phyloP scores from a whole-genome alignment of 805 yeast species.

The Spathaspora passalidarum region DNA sequence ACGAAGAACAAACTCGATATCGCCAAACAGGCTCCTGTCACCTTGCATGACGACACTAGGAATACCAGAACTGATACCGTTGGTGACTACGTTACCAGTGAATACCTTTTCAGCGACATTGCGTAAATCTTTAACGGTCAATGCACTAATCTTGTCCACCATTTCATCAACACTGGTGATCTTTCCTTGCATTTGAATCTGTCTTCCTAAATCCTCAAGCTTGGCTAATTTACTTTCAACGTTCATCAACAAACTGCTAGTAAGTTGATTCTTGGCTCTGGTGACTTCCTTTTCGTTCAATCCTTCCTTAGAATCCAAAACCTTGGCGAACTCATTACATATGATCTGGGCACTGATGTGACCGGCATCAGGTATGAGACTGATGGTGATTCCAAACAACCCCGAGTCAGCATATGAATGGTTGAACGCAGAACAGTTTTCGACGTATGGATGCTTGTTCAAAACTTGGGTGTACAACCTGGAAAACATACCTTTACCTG shows the following conservation, averaged over 20 bases:
- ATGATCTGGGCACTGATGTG: slow-evolving; percentile 78
- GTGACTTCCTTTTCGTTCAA: slow-evolving; percentile 69
- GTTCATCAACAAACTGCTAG: slow-evolving; percentile 86
- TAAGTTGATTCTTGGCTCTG: slow-evolving; percentile 90
- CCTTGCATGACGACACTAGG: slow-evolving; percentile 94
- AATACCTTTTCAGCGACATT: slow-evolving; percentile 73
- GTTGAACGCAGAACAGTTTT: slow-evolving; percentile 82
- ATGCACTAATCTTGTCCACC: slow-evolving; percentile 69
- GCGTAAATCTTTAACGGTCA: slow-evolving; percentile 66
- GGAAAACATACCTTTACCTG: slow-evolving; percentile 98
- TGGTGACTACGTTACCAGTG: slow-evolving; percentile 58
- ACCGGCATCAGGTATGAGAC: slow-evolving; percentile 85
- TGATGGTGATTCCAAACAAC: slow-evolving; percentile 80
- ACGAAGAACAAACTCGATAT: slow-evolving; percentile 61
- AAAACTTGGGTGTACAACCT: slow-evolving; percentile 87
- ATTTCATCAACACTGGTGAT: slow-evolving; percentile 76
- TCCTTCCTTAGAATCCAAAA: slow-evolving; percentile 48
- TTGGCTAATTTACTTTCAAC: slow-evolving; percentile 91
- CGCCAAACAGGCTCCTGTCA: slow-evolving; percentile 80
- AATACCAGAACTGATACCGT: slow-evolving; percentile 46
- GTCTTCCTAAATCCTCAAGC: slow-evolving; percentile 93
- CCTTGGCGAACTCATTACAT: slow-evolving; percentile 40
- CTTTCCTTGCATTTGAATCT: slow-evolving; percentile 78
- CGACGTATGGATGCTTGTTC: slow-evolving; percentile 88
- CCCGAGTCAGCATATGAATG: slow-evolving; percentile 91